Conservation (phyloP, 371 early-diverging fungal genomes). For the Thermomucor indicae-seudaticae region DNA sequence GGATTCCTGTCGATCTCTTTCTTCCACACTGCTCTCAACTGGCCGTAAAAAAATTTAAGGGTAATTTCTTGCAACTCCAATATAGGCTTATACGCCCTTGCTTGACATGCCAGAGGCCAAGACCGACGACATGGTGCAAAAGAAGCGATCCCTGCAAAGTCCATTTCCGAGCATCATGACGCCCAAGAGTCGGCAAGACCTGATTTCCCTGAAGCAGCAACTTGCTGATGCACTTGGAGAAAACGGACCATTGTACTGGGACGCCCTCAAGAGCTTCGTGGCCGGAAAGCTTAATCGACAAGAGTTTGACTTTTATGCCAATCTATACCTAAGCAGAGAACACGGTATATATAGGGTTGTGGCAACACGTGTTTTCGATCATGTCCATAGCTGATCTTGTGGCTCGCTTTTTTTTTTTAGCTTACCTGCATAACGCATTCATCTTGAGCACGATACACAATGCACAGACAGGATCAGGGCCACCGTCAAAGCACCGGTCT, state of each 20-base stretch:
- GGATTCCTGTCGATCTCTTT: neutral
- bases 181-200: conserved; percentile 54
- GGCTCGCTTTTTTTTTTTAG: conserved; percentile 23
- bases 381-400: no score
- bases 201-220: conserved; percentile 69
- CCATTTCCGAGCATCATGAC: conserved; percentile 11
- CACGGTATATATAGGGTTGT: conserved; percentile 37
- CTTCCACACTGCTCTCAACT: neutral
- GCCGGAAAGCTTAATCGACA: conserved; percentile 71
- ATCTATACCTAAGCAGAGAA: conserved; percentile 60
- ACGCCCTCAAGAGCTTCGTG: conserved; percentile 72
- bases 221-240: conserved; percentile 78
- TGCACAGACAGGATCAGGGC: conserved; percentile 67
- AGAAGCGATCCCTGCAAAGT: conserved; percentile 1
- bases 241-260: conserved; percentile 77
- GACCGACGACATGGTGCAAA: neutral
- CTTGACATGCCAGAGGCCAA: no score
- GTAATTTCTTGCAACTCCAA: no score
- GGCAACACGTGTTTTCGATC: neutral
- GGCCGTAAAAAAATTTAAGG: no score
- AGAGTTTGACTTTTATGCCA: conserved; percentile 78
- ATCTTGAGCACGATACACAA: conserved; percentile 78
- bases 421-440: conserved; percentile 74
- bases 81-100: no score
- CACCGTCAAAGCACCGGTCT: conserved; percentile 59